Evolutionary conservation across 352 stramenopile genomes (phyloP), one percentile per base, ranked within the genome.

Genomic region (Phytophthora megakarya): DNA sequence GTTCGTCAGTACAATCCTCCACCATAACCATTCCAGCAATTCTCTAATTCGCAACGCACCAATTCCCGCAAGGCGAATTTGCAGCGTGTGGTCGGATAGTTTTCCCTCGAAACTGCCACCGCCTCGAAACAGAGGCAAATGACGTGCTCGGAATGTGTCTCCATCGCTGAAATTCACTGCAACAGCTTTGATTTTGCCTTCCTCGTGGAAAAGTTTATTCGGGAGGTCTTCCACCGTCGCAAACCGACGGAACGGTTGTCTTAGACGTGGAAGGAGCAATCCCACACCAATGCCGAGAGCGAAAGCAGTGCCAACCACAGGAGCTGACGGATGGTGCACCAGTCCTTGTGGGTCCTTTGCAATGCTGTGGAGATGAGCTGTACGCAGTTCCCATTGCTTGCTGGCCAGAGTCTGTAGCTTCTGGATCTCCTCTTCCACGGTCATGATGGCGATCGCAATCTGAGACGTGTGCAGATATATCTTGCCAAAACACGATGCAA

Each of bases 1-100:
- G 6, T 19, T 35, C 22, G 15, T 55, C 5, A 52, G 19, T 11
- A 37, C 10, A 26, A 37, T n/a, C 23, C 12, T 53, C 7, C 40
- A 42, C 11, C 18, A 23, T 16, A 42, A 6, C n/a, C 40, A n/a
- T 8, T 18, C 12, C 3, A 40, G n/a, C 19, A 1, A 3, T 0
- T 30, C 9, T 30, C 12, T 38, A 25, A 23, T 13, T 25, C 35
- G 21, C 18, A 44, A 61, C 55, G 18, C 51, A 87, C 79, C 84
- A 48, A 96, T 88, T 59, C 69, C 88, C 10, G 87, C 87, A 26
- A 96, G 78, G 22, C 88, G 84, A 61, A 96, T 82, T 70, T 94
- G 83, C 49, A 96, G 67, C 46, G 88, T 95, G 71, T 94, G 70
- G 23, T 94, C 85, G 23, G 83, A 90, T 16, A 81, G 43, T 42